Base-by-base conservation (phyloP, 371 early-diverging fungal genomes). In the Syncephalastrum sp. region DNA sequence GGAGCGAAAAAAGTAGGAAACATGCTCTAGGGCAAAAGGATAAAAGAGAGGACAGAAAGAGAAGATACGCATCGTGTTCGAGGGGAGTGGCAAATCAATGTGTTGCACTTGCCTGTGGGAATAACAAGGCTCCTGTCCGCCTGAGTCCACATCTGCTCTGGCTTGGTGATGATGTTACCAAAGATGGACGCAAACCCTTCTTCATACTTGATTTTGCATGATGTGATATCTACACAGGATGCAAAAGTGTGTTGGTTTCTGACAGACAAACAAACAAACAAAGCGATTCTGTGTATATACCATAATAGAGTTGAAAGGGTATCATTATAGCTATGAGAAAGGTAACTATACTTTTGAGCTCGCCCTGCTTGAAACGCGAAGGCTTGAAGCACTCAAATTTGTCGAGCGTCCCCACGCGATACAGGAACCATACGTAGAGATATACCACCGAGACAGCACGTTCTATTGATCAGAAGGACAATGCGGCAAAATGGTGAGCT, bases 251-350 rank as follows among this genome's bases (percentile, higher is more conserved):
- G 51, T 38, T 15, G 12, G 10, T 4, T 41, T 33, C 49, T 14
- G 6, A n/a, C 23, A 8, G 8, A 41, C 25, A 17, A 23, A 29
- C n/a, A 8, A 14, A 41, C 25, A 17, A 23, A 29, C n/a, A 43
- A 19, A 52, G n/a, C 29, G 21, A 44, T 38, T 15, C 12, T 33
- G 38, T 6, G 7, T 38, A 1, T 24, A 49, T 73, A 69, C 78
- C 78, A 59, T 77, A 81, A 60, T 69, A 65, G 47, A 75, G 50
- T 63, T 74, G 76, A 59, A 75, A 78, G n/a, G 78, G 78, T 72
- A 81, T 63, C 68, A 74, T 68, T 16, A 81, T 60, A 24, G 74
- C 29, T 54, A 77, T 62, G 42, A 81, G 54, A 14, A 74, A 16
- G 8, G 81, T 77, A 27, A 77, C 72, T 12, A 77, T 72, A 19